A percentile compares a stretch with the other conserved stretches of the same genome.
phyloP scores from a whole-genome alignment of 306 rosid genomes.

The Quercus glauca region DNA sequence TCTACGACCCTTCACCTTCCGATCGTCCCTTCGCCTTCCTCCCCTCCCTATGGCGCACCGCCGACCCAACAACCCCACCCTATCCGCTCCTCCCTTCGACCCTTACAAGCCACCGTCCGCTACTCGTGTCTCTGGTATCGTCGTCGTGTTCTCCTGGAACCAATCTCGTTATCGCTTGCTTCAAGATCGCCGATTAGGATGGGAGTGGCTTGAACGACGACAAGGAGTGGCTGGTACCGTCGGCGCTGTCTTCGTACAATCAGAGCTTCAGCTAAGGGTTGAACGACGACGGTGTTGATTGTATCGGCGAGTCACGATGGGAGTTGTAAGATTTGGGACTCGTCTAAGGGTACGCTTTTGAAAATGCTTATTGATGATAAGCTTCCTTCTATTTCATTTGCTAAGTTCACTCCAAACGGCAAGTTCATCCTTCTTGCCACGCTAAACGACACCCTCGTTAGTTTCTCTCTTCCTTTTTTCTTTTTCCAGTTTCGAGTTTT shows the following conservation, averaged over 20 bases:
- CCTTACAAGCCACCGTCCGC: no score
- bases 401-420: constrained; percentile 92
- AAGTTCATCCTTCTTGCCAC: constrained; percentile 89
- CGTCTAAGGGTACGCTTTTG: constrained; percentile 41
- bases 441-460: constrained; percentile 85
- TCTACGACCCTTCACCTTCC: no score
- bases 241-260: constrained; percentile 68
- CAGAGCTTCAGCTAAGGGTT: constrained; percentile 80
- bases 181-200: constrained; percentile 79
- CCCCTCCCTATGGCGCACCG: neutral
- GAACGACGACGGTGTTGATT: no score
- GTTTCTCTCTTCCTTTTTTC: constrained; percentile 6
- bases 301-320: constrained; percentile 94
- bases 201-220: constrained; percentile 88
- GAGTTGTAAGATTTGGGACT: constrained; percentile 88
- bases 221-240: constrained; percentile 70
- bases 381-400: constrained; percentile 69
- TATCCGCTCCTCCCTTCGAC: no score
- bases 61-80: no score
- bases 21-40: constrained; percentile 12
- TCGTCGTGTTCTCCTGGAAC: constrained; percentile 81
- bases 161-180: constrained; percentile 80
- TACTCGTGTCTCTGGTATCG: constrained; percentile 67
- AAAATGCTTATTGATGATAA: constrained; percentile 78
- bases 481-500: no score